Evolutionary conservation across 2,329 filamentous ascomycete species (phyloP), one percentile per base, ranked within the genome.

Genomic region (Aureobasidium sp.): DNA sequence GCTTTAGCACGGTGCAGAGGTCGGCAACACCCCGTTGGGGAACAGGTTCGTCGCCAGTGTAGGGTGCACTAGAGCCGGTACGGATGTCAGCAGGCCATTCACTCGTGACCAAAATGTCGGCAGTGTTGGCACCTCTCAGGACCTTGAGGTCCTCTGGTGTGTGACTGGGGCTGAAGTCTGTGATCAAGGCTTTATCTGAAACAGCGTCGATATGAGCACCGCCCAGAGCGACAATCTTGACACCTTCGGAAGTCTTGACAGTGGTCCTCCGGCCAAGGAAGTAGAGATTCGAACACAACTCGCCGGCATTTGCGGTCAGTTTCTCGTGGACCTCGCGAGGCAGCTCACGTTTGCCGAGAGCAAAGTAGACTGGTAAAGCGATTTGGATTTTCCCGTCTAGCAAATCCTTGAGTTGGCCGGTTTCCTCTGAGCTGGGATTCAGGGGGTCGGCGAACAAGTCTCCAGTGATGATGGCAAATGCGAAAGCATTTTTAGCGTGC

Each of bases 301-400:
- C 84, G 64, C 81, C 78, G 63, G 74, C 86, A 64, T 88, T 84
- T 35, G 82, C 81, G 69, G 90, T 82, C 57, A 97, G 81, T 70
- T 85, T 91, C 68, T 88, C 83, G 21, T 88, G 78, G 23, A 96
- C 82, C 31, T 78, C 75, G 3, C 79, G 73, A 0, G 94, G 94
- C 6, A 99, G 78, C n/a, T 86, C 76, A 49, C 80, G 80, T 38
- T 79, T 85, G 66, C 89, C 91, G 62, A 96, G 79, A 2, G 89
- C 90, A 71, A 97, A 99, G 75, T 99, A 99, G 9, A 88, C 95
- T 1, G 92, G 86, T 0, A 97, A 77, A 3, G 92, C 86, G 4
- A 97, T 78, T 23, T 79, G 70, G 57, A 95, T 85, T 11, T 82
- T 78, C n/a, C 90, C 90, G 27, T 82, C 75, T 0, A 97, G 74